Evolutionary conservation across 1,139 yeast genomes (phyloP), one percentile per base, ranked within the genome.

Genomic region (Candida frijolesensis): DNA sequence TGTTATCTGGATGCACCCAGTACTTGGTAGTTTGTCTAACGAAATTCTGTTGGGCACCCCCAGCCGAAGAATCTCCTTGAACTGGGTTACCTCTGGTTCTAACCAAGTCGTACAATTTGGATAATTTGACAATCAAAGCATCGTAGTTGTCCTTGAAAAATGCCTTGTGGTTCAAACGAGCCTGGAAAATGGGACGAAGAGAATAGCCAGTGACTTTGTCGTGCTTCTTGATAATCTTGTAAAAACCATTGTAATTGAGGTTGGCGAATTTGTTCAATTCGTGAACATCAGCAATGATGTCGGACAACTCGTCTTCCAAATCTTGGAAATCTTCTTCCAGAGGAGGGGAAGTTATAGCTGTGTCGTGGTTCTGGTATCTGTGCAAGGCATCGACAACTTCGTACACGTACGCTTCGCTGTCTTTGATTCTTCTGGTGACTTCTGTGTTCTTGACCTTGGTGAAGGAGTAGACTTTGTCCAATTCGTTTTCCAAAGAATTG

Each of bases 1-100:
- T 92, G 68, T 94, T 94, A 71, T 94, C 99, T 9, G 97, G 97
- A 66, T 94, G 99, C 30, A 94, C 98, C 99, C 99, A 94, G 72
- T 94, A 94, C 65, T 94, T 94, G 16, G 99, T 94, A 16, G 99
- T 94, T 71, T 94, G 99, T 70, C 99, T 86, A 46, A 94, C 98
- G 63, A 94, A 94, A 74, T 94, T 95, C 69, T 95, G 99, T 76
- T 92, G 98, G 41, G 89, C 80, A 42, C 99, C 99, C 63, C 99
- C 99, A 16, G 99, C 97, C 4, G 97, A 68, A 1, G 96, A 84
- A 70, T 94, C 99, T 56, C 98, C 98, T 62, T 83, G 80, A 42
- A 90, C 89, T 18, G 99, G 98, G 63, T 90, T 88, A 59, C 99
- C 99, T 60, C 96, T 82, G 1, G 97, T 94, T 67, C 99, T 83